phyloP scores from a whole-genome alignment of 73 alveolate species.

The Stentor coeruleus region DNA sequence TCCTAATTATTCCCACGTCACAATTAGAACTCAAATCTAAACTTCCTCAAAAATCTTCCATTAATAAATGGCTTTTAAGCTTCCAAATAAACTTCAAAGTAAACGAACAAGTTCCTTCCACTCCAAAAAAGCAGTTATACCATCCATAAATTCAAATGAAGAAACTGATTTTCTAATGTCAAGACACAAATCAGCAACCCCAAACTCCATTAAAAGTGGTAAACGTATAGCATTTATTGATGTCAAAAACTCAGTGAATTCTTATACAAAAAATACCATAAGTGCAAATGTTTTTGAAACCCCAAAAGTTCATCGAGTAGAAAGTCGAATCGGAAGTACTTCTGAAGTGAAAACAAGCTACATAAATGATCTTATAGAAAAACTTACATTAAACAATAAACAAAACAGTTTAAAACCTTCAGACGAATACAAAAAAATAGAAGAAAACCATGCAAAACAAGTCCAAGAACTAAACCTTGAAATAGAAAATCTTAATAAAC shows the following conservation, averaged over 20 bases:
- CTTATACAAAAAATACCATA: no score
- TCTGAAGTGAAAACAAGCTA: background rate
- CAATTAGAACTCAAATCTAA: no score
- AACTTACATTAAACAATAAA: no score
- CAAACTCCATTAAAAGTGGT: background rate
- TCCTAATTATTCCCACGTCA: no score
- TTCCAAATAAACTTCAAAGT: background rate
- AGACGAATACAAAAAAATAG: background rate
- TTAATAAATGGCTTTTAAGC: background rate
- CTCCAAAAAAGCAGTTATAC: background rate
- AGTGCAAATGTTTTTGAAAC: no score
- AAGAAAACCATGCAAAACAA: background rate
- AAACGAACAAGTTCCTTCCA: background rate
- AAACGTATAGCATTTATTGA: no score
- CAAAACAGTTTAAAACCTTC: background rate
- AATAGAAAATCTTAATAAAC: background rate
- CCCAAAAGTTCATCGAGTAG: background rate
- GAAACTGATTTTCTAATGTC: background rate
- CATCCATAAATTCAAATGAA: background rate
- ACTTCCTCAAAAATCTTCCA: background rate
- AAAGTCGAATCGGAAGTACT: background rate
- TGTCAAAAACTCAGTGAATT: no score
- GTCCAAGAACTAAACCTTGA: no score
- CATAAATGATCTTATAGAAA: background rate
- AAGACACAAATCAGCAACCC: background rate